phyloP scores from a whole-genome alignment of 2,329 filamentous ascomycete species.

The Sphaerostilbella broomeana region DNA sequence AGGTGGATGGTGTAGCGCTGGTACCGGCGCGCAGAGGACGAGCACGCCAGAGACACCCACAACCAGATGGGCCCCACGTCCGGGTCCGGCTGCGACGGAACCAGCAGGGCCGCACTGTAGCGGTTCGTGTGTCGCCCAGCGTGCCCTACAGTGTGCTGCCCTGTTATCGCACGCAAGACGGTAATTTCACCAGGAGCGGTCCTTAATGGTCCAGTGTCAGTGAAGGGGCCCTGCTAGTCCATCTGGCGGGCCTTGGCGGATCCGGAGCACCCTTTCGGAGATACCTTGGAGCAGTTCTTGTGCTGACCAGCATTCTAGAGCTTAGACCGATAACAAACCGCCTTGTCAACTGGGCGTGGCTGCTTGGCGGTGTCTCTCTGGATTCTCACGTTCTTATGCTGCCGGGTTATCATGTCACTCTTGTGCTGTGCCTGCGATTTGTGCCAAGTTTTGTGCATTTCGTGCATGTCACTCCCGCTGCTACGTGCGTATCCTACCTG shows the following conservation, averaged over 20 bases:
- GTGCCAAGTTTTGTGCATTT: neutral
- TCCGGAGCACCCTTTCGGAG: constrained; percentile 12
- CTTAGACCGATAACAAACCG: constrained; percentile 3
- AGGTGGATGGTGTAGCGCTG: too few species aligned
- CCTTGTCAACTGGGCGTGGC: neutral
- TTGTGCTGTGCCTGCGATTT: neutral
- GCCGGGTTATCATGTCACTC: neutral
- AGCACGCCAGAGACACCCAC: too few species aligned
- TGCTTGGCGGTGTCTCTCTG: too few species aligned
- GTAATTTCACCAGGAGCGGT: constrained; percentile 8
- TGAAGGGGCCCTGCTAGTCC: constrained; percentile 10
- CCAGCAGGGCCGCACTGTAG: constrained; percentile 4
- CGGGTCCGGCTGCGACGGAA: constrained; percentile 3
- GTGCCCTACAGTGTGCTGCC: constrained; percentile 6
- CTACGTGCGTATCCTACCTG: too few species aligned
- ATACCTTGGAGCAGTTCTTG: constrained; percentile 2
- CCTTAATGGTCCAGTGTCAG: neutral
- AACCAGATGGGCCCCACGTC: neutral
- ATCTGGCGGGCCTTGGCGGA: constrained; percentile 14
- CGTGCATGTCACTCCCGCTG: too few species aligned
- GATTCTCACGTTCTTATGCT: too few species aligned
- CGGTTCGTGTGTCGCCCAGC: constrained; percentile 1
- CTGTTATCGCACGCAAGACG: constrained; percentile 6
- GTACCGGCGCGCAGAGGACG: too few species aligned
- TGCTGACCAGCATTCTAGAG: neutral